These are phyloP conservation scores for Articulospora tetracladia DNA, from an alignment of 495 filamentous ascomycete species.

Conservation along the genomic window DNA sequence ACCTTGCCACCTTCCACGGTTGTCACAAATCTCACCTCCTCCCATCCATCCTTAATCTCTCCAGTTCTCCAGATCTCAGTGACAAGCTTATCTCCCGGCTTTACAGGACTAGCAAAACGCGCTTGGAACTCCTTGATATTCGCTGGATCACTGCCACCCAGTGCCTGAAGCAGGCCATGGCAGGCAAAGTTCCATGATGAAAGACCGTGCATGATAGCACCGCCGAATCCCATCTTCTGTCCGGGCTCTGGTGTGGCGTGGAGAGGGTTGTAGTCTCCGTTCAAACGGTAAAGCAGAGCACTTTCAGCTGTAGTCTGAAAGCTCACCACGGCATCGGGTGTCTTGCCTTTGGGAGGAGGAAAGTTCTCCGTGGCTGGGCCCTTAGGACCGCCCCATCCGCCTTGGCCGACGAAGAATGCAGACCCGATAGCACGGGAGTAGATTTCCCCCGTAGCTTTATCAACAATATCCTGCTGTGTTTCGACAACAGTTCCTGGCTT, in stretches of 20 bases:
- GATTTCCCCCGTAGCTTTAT: conserved; percentile 62
- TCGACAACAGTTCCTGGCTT: conserved; percentile 79
- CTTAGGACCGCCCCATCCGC: conserved; percentile 88
- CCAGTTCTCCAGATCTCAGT: conserved; percentile 64
- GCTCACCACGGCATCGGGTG: conserved; percentile 69
- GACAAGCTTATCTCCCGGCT: conserved; percentile 67
- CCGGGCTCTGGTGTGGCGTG: conserved; percentile 83
- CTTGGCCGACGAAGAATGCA: conserved; percentile 79
- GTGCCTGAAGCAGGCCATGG: conserved; percentile 67
- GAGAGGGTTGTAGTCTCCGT: conserved; percentile 90
- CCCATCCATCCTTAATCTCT: conserved; percentile 62
- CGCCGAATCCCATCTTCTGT: conserved; percentile 84
- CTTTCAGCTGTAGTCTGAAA: conserved; percentile 65
- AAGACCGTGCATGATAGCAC: conserved; percentile 83
- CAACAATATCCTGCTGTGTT: conserved; percentile 72
- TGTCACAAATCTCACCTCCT: conserved; percentile 77
- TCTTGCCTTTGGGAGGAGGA: conserved; percentile 65
- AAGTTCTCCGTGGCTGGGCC: conserved; percentile 72
- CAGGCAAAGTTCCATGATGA: conserved; percentile 78
- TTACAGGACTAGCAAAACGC: conserved; percentile 79
- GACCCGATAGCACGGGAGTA: conserved; percentile 66
- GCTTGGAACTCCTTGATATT: conserved; percentile 87
- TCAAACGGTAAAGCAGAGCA: conserved; percentile 72
- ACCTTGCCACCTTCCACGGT: conserved; percentile 70
- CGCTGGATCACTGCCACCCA: conserved; percentile 71